A percentile compares a stretch with the other conserved stretches of the same genome.
phyloP scores from a whole-genome alignment of 1,284 basidiomycete species.

The Boletellus deceptivus region DNA sequence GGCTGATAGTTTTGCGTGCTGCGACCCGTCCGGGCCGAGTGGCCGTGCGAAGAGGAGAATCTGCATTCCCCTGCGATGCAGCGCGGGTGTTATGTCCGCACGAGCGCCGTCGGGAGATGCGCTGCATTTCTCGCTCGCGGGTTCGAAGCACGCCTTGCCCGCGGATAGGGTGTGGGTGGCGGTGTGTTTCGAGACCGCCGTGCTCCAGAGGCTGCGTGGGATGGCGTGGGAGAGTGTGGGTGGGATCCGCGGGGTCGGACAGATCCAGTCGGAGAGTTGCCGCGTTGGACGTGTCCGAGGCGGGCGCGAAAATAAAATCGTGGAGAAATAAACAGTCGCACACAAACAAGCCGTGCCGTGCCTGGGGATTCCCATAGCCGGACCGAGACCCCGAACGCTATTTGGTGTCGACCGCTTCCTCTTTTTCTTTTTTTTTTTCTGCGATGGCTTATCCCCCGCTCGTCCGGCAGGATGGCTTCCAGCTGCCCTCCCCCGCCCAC shows the following conservation, averaged over 20 bases:
- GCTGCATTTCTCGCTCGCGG: too few relatives aligned
- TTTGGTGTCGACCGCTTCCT: neutral
- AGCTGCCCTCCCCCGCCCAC: slow-evolving; percentile 49
- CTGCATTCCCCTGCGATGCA: too few relatives aligned
- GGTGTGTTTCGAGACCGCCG: too few relatives aligned
- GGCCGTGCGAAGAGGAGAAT: too few relatives aligned
- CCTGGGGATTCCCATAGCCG: slow-evolving; percentile 33
- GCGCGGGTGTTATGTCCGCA: too few relatives aligned
- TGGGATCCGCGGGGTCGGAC: neutral
- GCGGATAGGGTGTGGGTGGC: too few relatives aligned
- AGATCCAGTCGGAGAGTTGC: slow-evolving; percentile 2
- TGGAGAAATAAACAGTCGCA: slow-evolving; percentile 22
- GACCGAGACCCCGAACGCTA: slow-evolving; percentile 35
- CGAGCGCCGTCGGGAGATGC: too few relatives aligned
- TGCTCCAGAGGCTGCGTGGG: too few relatives aligned
- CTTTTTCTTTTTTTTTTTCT: neutral
- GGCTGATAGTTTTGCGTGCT: too few relatives aligned
- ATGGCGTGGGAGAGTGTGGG: too few relatives aligned
- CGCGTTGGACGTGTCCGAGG: slow-evolving; percentile 17
- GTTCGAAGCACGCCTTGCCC: too few relatives aligned
- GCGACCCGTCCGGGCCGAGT: too few relatives aligned
- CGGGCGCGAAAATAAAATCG: slow-evolving; percentile 20
- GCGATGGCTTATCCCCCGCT: slow-evolving; percentile 30
- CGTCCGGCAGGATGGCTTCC: slow-evolving; percentile 61
- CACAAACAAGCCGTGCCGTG: slow-evolving; percentile 20